Conservation (phyloP, 2,329 filamentous ascomycete genomes). For the Lomentospora prolificans region DNA sequence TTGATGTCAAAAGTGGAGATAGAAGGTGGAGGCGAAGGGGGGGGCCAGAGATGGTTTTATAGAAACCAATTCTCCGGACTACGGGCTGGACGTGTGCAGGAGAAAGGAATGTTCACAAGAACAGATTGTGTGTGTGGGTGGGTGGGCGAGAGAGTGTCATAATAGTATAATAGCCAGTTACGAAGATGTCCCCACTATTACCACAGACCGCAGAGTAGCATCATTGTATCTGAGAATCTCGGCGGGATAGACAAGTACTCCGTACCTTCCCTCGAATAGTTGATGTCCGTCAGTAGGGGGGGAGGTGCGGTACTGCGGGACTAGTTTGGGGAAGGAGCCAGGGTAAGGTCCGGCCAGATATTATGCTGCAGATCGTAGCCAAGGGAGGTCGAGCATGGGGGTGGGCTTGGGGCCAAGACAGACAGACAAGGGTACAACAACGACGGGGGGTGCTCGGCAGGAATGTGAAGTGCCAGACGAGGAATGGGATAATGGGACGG, state of each 20-base stretch:
- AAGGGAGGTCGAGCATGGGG: background rate
- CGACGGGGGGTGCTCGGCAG: background rate
- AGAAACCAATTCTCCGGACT: background rate
- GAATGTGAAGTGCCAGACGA: background rate
- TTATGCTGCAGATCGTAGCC: constrained; percentile 1
- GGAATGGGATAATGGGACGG: background rate
- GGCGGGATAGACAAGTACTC: background rate
- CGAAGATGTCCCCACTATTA: background rate
- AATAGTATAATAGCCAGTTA: too few species aligned
- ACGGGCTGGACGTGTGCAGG: background rate
- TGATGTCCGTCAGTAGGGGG: background rate
- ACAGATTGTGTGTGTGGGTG: too few species aligned
- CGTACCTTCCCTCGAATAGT: background rate
- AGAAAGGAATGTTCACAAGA: background rate
- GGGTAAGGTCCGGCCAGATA: background rate
- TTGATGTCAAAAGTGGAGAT: background rate
- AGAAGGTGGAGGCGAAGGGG: background rate
- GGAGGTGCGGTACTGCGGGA: background rate
- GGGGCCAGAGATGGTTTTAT: too few species aligned
- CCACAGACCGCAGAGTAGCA: background rate
- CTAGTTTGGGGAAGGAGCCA: background rate
- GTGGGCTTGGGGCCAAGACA: background rate
- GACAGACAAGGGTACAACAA: background rate
- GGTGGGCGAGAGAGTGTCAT: background rate
- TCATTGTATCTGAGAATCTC: background rate